Conservation (phyloP, 371 early-diverging fungal species). For the Syncephalastrum racemosum region DNA sequence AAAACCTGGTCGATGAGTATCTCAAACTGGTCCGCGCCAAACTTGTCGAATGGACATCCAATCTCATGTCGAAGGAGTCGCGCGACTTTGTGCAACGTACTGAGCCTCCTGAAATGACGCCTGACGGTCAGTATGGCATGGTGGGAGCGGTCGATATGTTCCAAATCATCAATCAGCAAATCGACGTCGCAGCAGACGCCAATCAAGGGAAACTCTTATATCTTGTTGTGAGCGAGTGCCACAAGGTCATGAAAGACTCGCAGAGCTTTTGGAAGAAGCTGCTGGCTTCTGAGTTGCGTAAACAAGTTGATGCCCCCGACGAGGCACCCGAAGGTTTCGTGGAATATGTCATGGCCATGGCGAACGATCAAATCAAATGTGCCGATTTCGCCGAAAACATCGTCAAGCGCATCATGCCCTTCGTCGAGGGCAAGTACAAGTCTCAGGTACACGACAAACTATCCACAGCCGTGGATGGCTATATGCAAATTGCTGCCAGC, state of each 20-base stretch:
- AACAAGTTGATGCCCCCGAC: slow-evolving; percentile 70
- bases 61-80: slow-evolving; percentile 84
- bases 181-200: slow-evolving; percentile 83
- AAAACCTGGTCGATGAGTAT: slow-evolving; percentile 82
- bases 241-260: slow-evolving; percentile 76
- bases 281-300: slow-evolving; percentile 69
- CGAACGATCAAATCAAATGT: slow-evolving; percentile 88
- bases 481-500: slow-evolving; percentile 76
- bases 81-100: slow-evolving; percentile 74
- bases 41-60: slow-evolving; percentile 88
- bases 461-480: slow-evolving; percentile 72
- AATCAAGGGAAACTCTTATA: slow-evolving; percentile 83
- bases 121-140: slow-evolving; percentile 77
- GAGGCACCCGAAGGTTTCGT: slow-evolving; percentile 78
- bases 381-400: slow-evolving; percentile 89
- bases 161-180: slow-evolving; percentile 95
- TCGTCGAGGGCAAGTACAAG: slow-evolving; percentile 70
- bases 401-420: slow-evolving; percentile 59
- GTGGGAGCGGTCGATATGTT: slow-evolving; percentile 85
- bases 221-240: slow-evolving; percentile 87
- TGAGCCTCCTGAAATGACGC: slow-evolving; percentile 75
- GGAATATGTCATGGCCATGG: slow-evolving; percentile 92
- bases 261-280: slow-evolving; percentile 79
- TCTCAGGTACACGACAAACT: slow-evolving; percentile 60
- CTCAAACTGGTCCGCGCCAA: slow-evolving; percentile 83